Evolutionary conservation across 129 eudicot species (phyloP).

Genomic region (Escallonia herrerae): DNA sequence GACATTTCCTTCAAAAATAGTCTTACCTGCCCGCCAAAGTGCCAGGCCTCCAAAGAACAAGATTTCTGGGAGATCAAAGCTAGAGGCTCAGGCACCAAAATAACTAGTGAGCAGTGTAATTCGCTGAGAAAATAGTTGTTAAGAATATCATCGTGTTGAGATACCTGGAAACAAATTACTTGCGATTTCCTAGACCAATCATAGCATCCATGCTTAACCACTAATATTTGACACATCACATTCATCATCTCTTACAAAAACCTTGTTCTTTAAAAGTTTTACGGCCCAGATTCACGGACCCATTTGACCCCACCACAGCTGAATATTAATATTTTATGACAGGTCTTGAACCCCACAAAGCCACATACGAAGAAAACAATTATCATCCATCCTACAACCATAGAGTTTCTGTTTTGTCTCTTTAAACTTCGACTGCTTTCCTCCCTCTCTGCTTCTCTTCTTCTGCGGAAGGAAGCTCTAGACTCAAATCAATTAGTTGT

Average conservation of each 20-base stretch:
- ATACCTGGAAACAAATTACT: too few species aligned
- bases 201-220: too few species aligned
- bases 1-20: too few species aligned
- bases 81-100: too few species aligned
- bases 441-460: not conserved
- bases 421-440: too few species aligned
- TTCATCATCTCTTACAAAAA: too few species aligned
- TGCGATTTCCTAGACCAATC: too few species aligned
- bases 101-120: too few species aligned
- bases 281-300: not conserved
- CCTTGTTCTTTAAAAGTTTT: not conserved
- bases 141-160: too few species aligned
- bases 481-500: not conserved
- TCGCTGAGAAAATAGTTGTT: too few species aligned
- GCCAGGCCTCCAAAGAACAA: not conserved
- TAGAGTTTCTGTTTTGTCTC: not conserved
- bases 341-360: conserved; percentile 5
- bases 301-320: not conserved
- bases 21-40: not conserved
- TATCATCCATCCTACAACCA: not conserved
- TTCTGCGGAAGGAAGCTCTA: not conserved
- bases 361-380: not conserved
- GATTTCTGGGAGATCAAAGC: too few species aligned
- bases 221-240: too few species aligned
- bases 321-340: not conserved